These are phyloP conservation scores for Flaveria floridana DNA, from an alignment of 140 eudicot genomes.

Conservation along the genomic window DNA sequence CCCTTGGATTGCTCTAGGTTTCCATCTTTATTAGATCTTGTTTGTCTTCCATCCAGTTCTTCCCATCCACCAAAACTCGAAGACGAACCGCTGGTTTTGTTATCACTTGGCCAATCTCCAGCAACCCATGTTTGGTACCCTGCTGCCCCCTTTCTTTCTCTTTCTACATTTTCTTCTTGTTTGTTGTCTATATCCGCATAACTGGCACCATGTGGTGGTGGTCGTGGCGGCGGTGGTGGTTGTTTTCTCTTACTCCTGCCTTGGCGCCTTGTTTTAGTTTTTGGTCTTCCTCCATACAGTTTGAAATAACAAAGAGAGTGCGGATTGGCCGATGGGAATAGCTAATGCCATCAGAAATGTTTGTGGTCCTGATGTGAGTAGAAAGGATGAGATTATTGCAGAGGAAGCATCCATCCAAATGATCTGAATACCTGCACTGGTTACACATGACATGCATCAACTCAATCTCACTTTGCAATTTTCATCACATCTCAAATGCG, in stretches of 20 bases:
- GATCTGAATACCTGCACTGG: slow-evolving; percentile 70
- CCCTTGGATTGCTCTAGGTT: slow-evolving; percentile 29
- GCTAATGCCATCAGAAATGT: slow-evolving; percentile 75
- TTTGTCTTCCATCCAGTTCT: slow-evolving; percentile 45
- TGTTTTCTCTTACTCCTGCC: slow-evolving; percentile 34
- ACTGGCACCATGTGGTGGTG: slow-evolving; percentile 28
- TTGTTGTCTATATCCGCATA: slow-evolving; percentile 1
- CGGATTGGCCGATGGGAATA: slow-evolving; percentile 58
- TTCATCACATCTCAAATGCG: slow-evolving; percentile 40
- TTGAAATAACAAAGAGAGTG: slow-evolving; percentile 49
- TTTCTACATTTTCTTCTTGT: slow-evolving; percentile 28
- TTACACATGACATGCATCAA: slow-evolving; percentile 8
- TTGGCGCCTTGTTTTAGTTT: slow-evolving; percentile 33
- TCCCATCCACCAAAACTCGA: slow-evolving; percentile 85
- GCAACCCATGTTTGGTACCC: slow-evolving; percentile 55
- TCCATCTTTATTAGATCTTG: slow-evolving; percentile 23
- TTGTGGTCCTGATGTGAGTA: slow-evolving; percentile 64
- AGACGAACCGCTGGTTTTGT: slow-evolving; percentile 22
- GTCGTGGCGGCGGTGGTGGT: slow-evolving; percentile 24
- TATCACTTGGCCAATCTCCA: slow-evolving; percentile 28
- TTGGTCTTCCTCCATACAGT: slow-evolving; percentile 38
- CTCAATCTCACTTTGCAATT: slow-evolving; percentile 19
- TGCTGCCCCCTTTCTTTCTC: slow-evolving; percentile 25
- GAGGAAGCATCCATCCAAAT: slow-evolving; percentile 80
- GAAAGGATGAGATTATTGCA: slow-evolving; percentile 47